Evolutionary conservation across 176 grass and related monocot species (phyloP).

Genomic region (Ananas comosus): DNA sequence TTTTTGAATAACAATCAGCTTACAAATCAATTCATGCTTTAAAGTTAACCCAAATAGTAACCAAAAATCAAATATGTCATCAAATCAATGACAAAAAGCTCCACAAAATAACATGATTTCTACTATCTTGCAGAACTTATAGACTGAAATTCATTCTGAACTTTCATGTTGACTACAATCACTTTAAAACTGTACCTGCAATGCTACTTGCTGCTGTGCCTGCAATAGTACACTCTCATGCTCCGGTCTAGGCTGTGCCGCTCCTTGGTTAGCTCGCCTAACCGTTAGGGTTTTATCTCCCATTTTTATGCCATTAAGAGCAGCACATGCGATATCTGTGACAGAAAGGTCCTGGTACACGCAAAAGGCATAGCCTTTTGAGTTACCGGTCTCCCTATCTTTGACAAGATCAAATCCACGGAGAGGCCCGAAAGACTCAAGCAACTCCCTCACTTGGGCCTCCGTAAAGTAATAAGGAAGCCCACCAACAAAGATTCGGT

Average conservation of each 20-base stretch:
- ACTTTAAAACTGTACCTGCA: conserved; percentile 46
- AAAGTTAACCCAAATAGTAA: no score
- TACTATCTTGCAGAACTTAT: no score
- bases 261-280: conserved; percentile 86
- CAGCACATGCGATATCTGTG: conserved; percentile 91
- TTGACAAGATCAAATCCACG: conserved; percentile 97
- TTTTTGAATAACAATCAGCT: no score
- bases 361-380: conserved; percentile 95
- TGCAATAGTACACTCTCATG: conserved; percentile 81
- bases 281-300: conserved; percentile 98
- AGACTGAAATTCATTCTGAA: not conserved
- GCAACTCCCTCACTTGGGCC: conserved; percentile 84
- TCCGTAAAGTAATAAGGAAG: conserved; percentile 98
- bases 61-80: not conserved
- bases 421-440: conserved; percentile 87
- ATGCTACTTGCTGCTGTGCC: conserved; percentile 81
- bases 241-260: conserved; percentile 74
- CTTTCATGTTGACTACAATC: not conserved
- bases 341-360: conserved; percentile 89
- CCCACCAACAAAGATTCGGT: conserved; percentile 91
- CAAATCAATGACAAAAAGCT: no score
- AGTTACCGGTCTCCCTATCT: conserved; percentile 94
- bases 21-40: no score
- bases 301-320: conserved; percentile 99
- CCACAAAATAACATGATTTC: no score